Evolutionary conservation across 352 stramenopile species (phyloP), one percentile per base, ranked within the genome.

Genomic region (Globisporangium perplexum): DNA sequence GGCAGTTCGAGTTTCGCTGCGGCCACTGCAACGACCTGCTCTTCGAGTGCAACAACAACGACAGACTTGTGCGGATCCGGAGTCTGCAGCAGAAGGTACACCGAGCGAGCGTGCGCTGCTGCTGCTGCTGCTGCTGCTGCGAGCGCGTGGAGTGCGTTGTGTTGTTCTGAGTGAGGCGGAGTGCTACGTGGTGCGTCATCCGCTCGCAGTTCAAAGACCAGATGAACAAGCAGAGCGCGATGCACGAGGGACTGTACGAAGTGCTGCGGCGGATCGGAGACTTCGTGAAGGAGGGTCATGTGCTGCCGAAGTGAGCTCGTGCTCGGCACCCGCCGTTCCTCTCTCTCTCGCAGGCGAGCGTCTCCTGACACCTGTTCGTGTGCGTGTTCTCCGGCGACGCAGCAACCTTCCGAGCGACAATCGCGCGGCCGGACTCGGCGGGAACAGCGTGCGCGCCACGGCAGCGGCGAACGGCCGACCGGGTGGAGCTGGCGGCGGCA

Each of bases 11-110:
- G 33, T 95, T 95, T 57, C 80, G 75, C 7, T 95, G 85, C 52
- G 85, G 85, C 7, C 85, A 95, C 59, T 95, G 85, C 60, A 93
- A 93, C 43, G 81, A 89, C 41, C 56, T 80, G 31, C 65, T 95
- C n/a, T 55, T 94, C 17, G 85, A 95, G 71, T 93, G 83, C 49
- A 82, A 93, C 62, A 95, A 95, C 61, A 93, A 95, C 51, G 81
- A 95, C 53, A 55, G 81, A 30, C 56, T 95, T 1, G 58, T 72
- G 44, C 83, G 74, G 31, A 85, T 92, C 43, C 83, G 92, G 60
- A 75, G 60, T 47, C 63, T 93, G 31, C 79, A 93, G 55, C 74
- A 76, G 45, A 95, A 95, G 67, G 77, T 88, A 49, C 26, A 41
- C 14, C 23, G 49, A 6, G 28, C 26, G 35, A 17, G n/a, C 1